These are phyloP conservation scores for Colletotrichum spaethianum DNA, from an alignment of 2,329 filamentous ascomycete genomes.

Conservation along the genomic window DNA sequence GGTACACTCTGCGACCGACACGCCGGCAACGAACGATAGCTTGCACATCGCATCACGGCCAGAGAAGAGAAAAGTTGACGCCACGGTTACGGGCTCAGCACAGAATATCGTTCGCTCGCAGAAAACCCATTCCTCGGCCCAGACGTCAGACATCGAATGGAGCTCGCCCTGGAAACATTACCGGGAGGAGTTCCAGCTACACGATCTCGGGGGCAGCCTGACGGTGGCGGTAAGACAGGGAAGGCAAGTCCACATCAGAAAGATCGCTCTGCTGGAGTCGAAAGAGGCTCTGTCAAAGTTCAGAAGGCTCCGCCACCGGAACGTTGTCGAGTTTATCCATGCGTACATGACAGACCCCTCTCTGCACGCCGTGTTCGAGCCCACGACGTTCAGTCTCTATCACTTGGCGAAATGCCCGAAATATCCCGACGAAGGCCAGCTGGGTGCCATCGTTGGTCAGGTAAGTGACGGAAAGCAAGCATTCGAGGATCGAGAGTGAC, in stretches of 20 bases:
- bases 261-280: not conserved
- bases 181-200: not conserved
- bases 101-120: not conserved
- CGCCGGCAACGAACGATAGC: not conserved
- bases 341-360: not conserved
- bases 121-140: not conserved
- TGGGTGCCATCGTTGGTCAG: not conserved
- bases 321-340: conserved; percentile 9
- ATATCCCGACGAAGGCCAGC: not conserved
- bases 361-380: not conserved
- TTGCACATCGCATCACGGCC: not conserved
- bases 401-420: not conserved
- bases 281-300: conserved; percentile 1
- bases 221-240: not conserved
- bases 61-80: not conserved
- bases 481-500: not conserved
- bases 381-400: not conserved
- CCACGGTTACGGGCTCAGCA: not conserved
- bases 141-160: not conserved
- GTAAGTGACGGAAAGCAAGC: not conserved
- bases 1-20: not conserved
- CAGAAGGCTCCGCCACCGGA: not conserved
- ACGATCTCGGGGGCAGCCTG: conserved; percentile 5
- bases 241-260: not conserved
- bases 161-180: not conserved